Conservation (phyloP, 2,329 filamentous ascomycete species). For the Metarhizium humberi region DNA sequence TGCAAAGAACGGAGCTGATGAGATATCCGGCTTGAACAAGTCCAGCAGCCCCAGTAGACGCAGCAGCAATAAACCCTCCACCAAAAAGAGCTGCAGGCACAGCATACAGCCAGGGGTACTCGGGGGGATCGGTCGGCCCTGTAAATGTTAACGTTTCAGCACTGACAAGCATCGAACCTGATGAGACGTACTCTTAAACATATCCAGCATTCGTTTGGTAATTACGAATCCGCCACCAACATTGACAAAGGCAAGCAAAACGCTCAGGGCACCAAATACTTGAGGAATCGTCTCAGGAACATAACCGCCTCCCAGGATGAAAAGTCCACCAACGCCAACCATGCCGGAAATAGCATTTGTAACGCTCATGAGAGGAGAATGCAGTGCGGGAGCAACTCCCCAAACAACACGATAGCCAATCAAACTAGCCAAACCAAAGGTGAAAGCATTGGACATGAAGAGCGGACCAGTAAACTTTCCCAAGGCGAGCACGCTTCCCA, state of each 20-base stretch:
- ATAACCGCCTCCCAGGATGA: conserved; percentile 78
- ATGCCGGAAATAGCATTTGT: conserved; percentile 90
- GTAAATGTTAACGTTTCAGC: neutral
- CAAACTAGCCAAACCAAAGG: conserved; percentile 72
- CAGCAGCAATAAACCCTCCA: conserved; percentile 71
- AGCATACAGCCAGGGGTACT: conserved; percentile 82
- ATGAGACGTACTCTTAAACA: conserved; percentile 59
- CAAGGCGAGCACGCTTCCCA: conserved; percentile 65
- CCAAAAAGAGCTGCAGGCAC: conserved; percentile 70
- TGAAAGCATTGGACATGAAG: conserved; percentile 84
- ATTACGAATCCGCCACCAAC: conserved; percentile 85
- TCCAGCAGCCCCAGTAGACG: conserved; percentile 71
- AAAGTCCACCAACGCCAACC: conserved; percentile 82
- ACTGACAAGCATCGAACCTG: neutral
- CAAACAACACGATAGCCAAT: conserved; percentile 85
- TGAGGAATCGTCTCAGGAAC: conserved; percentile 72
- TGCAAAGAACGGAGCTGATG: conserved; percentile 75
- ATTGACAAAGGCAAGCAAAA: conserved; percentile 80
- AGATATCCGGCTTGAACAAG: conserved; percentile 83
- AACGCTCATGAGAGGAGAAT: conserved; percentile 85
- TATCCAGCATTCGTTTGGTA: conserved; percentile 88
- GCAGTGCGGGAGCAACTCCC: conserved; percentile 75
- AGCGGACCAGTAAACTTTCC: conserved; percentile 74
- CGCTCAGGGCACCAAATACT: conserved; percentile 66
- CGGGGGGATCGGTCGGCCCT: conserved; percentile 74